A percentile compares a stretch with the other conserved stretches of the same genome.
Evolutionary conservation across 192 early-diverging fungal genomes (phyloP).

Genomic region (Coemansia sp.): DNA sequence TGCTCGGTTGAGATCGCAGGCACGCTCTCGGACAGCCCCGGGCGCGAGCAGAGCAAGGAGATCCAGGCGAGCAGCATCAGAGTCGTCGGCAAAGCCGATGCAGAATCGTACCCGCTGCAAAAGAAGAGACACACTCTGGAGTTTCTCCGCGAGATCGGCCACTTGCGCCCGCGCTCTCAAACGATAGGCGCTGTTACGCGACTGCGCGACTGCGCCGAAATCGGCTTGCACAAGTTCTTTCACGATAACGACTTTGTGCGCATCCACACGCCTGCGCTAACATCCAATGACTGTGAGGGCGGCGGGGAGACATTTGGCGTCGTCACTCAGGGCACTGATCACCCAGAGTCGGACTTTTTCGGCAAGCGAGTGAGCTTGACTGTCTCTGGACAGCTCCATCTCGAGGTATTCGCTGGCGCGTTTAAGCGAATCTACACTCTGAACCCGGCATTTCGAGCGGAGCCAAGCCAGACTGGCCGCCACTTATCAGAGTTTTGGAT

Average conservation of each 20-base stretch:
- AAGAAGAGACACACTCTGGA: conserved; percentile 81
- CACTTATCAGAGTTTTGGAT: conserved; percentile 96
- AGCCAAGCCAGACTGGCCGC: conserved; percentile 76
- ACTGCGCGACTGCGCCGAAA: conserved; percentile 67
- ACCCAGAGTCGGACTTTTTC: conserved; percentile 68
- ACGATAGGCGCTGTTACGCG: conserved; percentile 75
- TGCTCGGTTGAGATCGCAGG: conserved; percentile 75
- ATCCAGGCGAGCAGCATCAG: conserved; percentile 57
- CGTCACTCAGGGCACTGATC: conserved; percentile 7
- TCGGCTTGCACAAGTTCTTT: conserved; percentile 77
- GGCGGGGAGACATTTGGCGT: conserved; percentile 82
- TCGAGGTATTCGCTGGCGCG: conserved; percentile 73
- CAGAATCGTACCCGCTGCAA: conserved; percentile 82
- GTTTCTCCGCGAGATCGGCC: conserved; percentile 75
- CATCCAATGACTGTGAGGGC: conserved; percentile 88
- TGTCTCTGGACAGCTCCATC: conserved; percentile 86
- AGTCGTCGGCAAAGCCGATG: conserved; percentile 33
- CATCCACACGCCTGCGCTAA: conserved; percentile 82
- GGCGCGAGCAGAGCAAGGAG: conserved; percentile 74
- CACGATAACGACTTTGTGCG: conserved; percentile 71
- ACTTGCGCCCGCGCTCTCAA: conserved; percentile 76
- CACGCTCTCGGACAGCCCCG: conserved; percentile 64
- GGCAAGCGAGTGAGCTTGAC: conserved; percentile 74
- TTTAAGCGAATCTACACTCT: conserved; percentile 81
- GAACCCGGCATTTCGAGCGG: conserved; percentile 84